Evolutionary conservation across 495 filamentous ascomycete species (phyloP).

Genomic region (Aspergillus hancockii): DNA sequence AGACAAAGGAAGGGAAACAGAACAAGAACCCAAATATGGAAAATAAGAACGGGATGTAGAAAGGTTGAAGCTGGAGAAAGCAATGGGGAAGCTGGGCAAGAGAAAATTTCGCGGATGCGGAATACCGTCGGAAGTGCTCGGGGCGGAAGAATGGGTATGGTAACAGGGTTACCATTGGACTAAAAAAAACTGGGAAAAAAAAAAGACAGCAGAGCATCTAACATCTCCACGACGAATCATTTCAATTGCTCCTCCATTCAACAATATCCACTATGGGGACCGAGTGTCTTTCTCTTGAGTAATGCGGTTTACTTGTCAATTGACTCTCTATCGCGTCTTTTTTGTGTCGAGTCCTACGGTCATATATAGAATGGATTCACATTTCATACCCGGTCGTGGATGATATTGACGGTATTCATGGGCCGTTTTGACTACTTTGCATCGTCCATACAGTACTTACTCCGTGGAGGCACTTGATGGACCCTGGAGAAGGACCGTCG

Average conservation of each 20-base stretch:
- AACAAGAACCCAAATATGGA: slow-evolving; percentile 24
- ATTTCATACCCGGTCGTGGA: too few relatives aligned
- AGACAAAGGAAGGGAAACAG: slow-evolving; percentile 28
- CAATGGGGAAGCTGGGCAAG: slow-evolving; percentile 22
- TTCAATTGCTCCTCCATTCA: not conserved
- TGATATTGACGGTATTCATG: not conserved
- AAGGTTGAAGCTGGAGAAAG: slow-evolving; percentile 28
- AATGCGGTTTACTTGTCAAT: not conserved
- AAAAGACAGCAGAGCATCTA: not conserved
- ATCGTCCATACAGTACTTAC: too few relatives aligned
- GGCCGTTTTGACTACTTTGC: too few relatives aligned
- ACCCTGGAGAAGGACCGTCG: too few relatives aligned
- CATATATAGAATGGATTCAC: not conserved
- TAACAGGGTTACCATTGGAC: not conserved
- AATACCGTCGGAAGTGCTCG: slow-evolving; percentile 49
- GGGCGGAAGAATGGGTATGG: slow-evolving; percentile 30
- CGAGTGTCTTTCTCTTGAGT: not conserved
- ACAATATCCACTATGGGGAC: not conserved
- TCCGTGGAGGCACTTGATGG: too few relatives aligned
- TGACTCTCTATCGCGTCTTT: not conserved
- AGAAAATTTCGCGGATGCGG: slow-evolving; percentile 50
- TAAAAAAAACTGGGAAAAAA: not conserved
- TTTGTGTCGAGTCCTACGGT: not conserved
- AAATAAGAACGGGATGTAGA: slow-evolving; percentile 28
- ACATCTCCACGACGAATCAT: not conserved